Evolutionary conservation across 2,329 filamentous ascomycete species (phyloP).

Genomic region (Paraphaeosphaeria minitans): DNA sequence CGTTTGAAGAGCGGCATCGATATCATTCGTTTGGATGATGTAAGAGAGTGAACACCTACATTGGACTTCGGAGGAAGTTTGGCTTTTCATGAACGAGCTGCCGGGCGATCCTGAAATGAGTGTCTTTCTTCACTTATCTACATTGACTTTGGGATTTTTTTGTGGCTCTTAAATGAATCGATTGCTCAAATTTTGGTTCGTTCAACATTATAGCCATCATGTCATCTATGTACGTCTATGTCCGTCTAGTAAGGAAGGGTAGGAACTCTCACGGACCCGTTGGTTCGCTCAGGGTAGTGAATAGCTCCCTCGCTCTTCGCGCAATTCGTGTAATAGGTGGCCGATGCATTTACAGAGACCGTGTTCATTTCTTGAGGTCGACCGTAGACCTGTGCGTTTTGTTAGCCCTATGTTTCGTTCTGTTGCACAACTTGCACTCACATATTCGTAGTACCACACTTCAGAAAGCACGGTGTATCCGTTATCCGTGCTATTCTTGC

Average conservation of each 20-base stretch:
- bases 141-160: no score
- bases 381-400: constrained; percentile 50
- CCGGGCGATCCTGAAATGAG: no score
- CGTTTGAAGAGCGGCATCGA: no score
- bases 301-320: constrained; percentile 60
- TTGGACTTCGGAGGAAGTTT: no score
- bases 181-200: not conserved
- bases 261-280: constrained; percentile 44
- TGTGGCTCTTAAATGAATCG: no score
- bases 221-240: not conserved
- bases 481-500: constrained; percentile 59
- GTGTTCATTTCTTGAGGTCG: constrained; percentile 59
- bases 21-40: no score
- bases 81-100: no score
- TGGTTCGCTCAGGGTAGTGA: constrained; percentile 59
- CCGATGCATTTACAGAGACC: constrained; percentile 55
- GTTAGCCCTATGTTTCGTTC: constrained; percentile 1
- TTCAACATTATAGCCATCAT: constrained; percentile 1
- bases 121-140: no score
- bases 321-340: constrained; percentile 58
- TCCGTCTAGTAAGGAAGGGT: constrained; percentile 29
- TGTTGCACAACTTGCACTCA: constrained; percentile 28
- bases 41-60: no score
- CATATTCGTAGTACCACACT: constrained; percentile 71
- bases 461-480: constrained; percentile 64